Base-by-base conservation (phyloP, 768 basidiomycete genomes). In the Mycena haematopus region DNA sequence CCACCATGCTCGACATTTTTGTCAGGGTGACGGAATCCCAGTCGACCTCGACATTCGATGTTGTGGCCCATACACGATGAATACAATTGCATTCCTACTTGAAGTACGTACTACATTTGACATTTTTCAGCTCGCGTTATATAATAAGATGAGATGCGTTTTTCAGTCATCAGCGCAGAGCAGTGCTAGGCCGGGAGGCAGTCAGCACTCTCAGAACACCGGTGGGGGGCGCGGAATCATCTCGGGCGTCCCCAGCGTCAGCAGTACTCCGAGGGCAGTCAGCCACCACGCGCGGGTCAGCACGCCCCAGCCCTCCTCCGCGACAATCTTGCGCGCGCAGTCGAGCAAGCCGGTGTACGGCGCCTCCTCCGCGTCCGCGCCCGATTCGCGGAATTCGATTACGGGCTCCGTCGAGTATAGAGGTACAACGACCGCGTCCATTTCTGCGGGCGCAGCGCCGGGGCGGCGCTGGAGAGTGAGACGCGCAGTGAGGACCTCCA, bases 211-310 rank as follows among this genome's bases (percentile, higher is more conserved):
- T 50, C 47, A 50, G 29, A 15, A 22, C 46, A 27, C 25, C 24
- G 19, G 17, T 14, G 17, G 40, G 4, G 47, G 5, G 14, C 17
- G 52, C 8, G 52, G 54, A 8, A 22, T 7, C n/a, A 56, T 9
- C 29, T 10, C 11, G 11, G 55, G 33, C 33, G 35, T n/a, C 21
- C 22, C 17, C 35, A 40, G 6, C 47, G 56, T 15, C 2, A 58
- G 11, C 14, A 51, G 19, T 6, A 51, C 9, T 11, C 22, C 0
- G 13, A 55, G 11, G 13, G 56, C 52, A 2, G 52, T 62, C 38
- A 65, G 15, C 65, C 65, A 65, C 65, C 65, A 65, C 25, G 60
- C 65, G 45, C 65, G 65, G 27, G 45, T 36, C 8, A 65, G 52
- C 46, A 52, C 65, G 36, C 24, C 19, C 46, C 27, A 35, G 19